Base-by-base conservation (phyloP, 768 basidiomycete genomes). In the Leccinum disarticulatum region DNA sequence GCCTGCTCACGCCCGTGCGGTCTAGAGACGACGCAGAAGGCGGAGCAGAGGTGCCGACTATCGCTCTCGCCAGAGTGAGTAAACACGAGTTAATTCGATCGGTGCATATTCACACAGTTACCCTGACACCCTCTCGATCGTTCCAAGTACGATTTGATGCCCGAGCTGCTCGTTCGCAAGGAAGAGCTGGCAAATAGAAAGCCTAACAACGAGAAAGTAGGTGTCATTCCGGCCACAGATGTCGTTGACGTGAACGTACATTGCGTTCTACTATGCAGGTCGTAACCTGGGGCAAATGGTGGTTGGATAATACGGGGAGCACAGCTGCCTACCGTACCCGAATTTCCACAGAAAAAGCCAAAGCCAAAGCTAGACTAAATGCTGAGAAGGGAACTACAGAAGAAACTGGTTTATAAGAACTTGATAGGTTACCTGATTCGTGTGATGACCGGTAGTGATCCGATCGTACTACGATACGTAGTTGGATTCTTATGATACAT, bases 11-110 rank as follows among this genome's bases (percentile, higher is more conserved):
- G 2, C 13, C 19, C 1, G 64, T 55, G 22, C 58, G 64, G 11
- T 64, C 64, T 7, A 54, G 64, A 38, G n/a, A 64, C 31, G 64
- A 64, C 14, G 53, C 50, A 15, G 64, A 64, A n/a, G 64, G 64
- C 10, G 64, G 64, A 7, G 38, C 6, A 9, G 61, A 64, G 0
- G 62, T 62, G 17, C 62, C 64, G 5, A 64, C 52, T 10, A 60
- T 64, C 13, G 56, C 36, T 1, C 7, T 50, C 10, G 62, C 64
- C 30, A 52, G 15, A 27, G 64, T 64, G 11, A 15, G 64, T 43
- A 14, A 38, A 38, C 7, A 27, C 7, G 8, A 1, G 6, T 3
- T 4, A 25, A 17, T 15, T 49, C n/a, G 25, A 22, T 19, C 8
- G 14, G 1, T 6, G 2, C n/a, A 25, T 25, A 27, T 27, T 63